Evolutionary conservation across 148 eudicot genomes (phyloP).

Genomic region (Rhododendron simsii): DNA sequence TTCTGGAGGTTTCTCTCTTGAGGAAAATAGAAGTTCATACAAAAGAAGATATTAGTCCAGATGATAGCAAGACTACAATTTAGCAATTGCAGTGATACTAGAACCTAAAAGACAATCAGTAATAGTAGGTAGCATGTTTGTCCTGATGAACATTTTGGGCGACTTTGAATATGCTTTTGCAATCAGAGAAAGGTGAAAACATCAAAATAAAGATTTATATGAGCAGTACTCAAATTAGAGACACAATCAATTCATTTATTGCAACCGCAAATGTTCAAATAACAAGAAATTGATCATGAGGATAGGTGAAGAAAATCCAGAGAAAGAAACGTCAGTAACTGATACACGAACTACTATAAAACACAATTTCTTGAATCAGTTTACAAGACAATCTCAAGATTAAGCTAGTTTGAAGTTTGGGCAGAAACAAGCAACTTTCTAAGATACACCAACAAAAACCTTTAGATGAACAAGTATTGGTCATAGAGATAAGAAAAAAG

Average conservation of each 20-base stretch:
- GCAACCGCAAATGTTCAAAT: background rate
- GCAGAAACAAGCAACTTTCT: background rate
- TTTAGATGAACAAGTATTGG: background rate
- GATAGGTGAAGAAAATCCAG: background rate
- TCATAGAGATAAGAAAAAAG: background rate
- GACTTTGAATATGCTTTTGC: conserved; percentile 76
- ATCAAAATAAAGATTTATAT: background rate
- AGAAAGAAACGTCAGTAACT: background rate
- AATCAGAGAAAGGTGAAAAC: conserved; percentile 20
- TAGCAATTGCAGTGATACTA: background rate
- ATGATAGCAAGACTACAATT: background rate
- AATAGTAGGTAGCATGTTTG: conserved; percentile 70
- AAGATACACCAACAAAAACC: conserved; percentile 4
- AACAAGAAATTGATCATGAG: conserved; percentile 2
- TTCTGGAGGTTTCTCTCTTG: conserved; percentile 67
- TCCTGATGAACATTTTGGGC: conserved; percentile 73
- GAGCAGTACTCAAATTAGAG: conserved; percentile 1
- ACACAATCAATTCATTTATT: conserved; percentile 7
- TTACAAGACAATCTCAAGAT: background rate
- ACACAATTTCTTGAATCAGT: background rate
- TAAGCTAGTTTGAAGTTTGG: background rate
- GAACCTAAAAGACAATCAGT: conserved; percentile 46
- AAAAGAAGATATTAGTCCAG: background rate
- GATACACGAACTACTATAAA: background rate
- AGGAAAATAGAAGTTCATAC: conserved; percentile 3